Evolutionary conservation across 441 rosid species (phyloP).

Genomic region (Gossypium schwendimanii): DNA sequence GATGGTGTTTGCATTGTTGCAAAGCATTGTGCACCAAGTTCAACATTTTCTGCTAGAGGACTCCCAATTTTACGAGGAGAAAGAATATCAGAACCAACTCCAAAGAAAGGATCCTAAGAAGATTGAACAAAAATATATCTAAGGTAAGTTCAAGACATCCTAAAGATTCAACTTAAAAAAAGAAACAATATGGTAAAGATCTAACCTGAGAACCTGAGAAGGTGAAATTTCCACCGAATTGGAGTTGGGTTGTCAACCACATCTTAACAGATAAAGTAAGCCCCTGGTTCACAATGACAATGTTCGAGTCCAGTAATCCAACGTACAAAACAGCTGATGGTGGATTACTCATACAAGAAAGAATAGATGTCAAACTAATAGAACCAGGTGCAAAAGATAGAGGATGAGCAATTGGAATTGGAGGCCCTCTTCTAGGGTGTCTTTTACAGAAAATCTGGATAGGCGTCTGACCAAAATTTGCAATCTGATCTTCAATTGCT

Average conservation of each 20-base stretch:
- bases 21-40: constrained; percentile 81
- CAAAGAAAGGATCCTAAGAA: constrained; percentile 40
- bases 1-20: constrained; percentile 63
- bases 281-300: constrained; percentile 82
- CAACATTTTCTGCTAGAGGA: constrained; percentile 75
- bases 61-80: constrained; percentile 86
- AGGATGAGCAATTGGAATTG: constrained; percentile 95
- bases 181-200: constrained; percentile 48
- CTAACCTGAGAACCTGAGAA: constrained; percentile 88
- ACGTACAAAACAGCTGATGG: constrained; percentile 69
- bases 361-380: constrained; percentile 73
- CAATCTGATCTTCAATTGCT: constrained; percentile 99
- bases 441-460: constrained; percentile 88
- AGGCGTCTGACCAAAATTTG: constrained; percentile 99
- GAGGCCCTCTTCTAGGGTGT: constrained; percentile 97
- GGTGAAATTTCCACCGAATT: constrained; percentile 91
- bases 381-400: constrained; percentile 86
- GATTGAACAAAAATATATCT: constrained; percentile 7
- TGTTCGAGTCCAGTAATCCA: constrained; percentile 66
- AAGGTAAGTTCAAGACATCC: constrained; percentile 2
- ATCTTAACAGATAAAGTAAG: constrained; percentile 84
- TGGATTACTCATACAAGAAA: constrained; percentile 46
- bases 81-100: constrained; percentile 92
- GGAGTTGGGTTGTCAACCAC: constrained; percentile 94
- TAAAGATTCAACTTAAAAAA: background rate